Evolutionary conservation across 2,329 filamentous ascomycete species (phyloP).

Genomic region (Aotearoamyces nothofagi): DNA sequence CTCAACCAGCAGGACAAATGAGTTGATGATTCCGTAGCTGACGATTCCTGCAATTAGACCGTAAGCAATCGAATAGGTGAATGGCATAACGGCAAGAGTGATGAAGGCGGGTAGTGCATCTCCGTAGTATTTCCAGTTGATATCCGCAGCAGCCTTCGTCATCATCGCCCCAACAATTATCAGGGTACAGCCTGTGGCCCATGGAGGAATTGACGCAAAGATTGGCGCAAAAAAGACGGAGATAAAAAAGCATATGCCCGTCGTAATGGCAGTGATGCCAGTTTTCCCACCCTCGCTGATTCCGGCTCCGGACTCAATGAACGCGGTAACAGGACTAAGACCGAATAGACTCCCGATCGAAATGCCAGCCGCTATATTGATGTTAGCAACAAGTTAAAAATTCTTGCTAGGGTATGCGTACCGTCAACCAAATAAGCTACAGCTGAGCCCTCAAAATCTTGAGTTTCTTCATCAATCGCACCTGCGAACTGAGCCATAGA

Average conservation of each 20-base stretch:
- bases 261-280: constrained; percentile 65
- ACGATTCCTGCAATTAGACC: constrained; percentile 69
- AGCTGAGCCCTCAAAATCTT: constrained; percentile 77
- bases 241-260: constrained; percentile 74
- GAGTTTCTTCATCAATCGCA: constrained; percentile 65
- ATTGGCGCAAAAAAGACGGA: constrained; percentile 82
- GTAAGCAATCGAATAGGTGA: constrained; percentile 79
- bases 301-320: constrained; percentile 78
- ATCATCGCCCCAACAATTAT: constrained; percentile 82
- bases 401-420: no score
- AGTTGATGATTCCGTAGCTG: constrained; percentile 65
- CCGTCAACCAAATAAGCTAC: constrained; percentile 77
- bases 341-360: constrained; percentile 69
- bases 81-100: constrained; percentile 75
- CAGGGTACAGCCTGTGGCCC: constrained; percentile 81
- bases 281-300: constrained; percentile 80
- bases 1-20: constrained; percentile 52
- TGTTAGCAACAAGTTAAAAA: no score
- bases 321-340: constrained; percentile 69
- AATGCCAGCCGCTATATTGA: constrained; percentile 61
- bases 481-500: constrained; percentile 78
- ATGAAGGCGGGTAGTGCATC: constrained; percentile 77
- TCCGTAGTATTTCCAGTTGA: constrained; percentile 80
- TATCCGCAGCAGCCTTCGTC: constrained; percentile 61
- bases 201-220: constrained; percentile 77